Evolutionary conservation across 306 rosid genomes (phyloP).

Genomic region (Crataegus laevigata): DNA sequence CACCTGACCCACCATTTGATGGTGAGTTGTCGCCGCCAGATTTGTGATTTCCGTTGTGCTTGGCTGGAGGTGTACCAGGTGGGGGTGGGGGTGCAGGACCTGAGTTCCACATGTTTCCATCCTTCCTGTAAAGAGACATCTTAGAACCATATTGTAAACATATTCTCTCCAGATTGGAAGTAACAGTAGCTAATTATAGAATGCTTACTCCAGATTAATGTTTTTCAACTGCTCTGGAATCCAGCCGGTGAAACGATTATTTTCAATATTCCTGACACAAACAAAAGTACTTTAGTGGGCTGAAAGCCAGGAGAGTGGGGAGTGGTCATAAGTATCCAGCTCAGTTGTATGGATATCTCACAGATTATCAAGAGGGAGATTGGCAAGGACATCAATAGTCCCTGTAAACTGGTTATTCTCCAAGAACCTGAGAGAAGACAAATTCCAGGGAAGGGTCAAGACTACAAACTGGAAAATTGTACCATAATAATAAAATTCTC

Average conservation of each 20-base stretch:
- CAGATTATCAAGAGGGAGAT: constrained; percentile 75
- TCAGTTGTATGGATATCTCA: constrained; percentile 28
- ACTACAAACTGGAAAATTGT: constrained; percentile 10
- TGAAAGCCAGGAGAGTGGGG: background rate
- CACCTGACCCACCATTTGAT: constrained; percentile 36
- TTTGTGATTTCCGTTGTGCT: constrained; percentile 37
- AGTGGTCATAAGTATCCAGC: background rate
- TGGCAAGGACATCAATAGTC: constrained; percentile 70
- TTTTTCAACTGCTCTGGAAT: constrained; percentile 62
- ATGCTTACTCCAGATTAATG: constrained; percentile 72
- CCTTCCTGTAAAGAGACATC: constrained; percentile 46
- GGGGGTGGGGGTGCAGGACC: constrained; percentile 99
- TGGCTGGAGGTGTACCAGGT: constrained; percentile 79
- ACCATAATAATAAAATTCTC: background rate
- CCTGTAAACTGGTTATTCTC: constrained; percentile 90
- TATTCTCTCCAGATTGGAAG: constrained; percentile 6
- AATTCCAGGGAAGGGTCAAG: constrained; percentile 19
- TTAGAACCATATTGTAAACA: constrained; percentile 18
- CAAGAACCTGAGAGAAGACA: constrained; percentile 48
- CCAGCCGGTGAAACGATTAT: constrained; percentile 87
- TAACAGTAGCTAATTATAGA: constrained; percentile 11
- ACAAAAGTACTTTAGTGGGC: constrained; percentile 10
- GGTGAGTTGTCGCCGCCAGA: constrained; percentile 39
- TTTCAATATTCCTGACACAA: constrained; percentile 65
- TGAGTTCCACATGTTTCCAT: constrained; percentile 75